Evolutionary conservation across 2,329 filamentous ascomycete genomes (phyloP), one percentile per base, ranked within the genome.

Genomic region (Arachnopeziza araneosa): DNA sequence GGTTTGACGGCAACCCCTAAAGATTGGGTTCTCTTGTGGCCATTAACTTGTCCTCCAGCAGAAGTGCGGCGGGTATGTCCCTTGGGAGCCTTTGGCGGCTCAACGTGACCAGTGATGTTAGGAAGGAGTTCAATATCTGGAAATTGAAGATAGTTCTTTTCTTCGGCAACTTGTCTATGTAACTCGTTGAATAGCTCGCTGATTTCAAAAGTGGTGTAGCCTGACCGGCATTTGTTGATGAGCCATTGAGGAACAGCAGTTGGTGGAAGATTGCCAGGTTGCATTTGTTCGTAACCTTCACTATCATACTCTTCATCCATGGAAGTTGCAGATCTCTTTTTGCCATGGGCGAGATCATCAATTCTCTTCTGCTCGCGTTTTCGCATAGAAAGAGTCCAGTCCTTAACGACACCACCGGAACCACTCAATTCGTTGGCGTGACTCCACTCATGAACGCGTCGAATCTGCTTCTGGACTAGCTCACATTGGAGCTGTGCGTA

Each of bases 361-460:
- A 85, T 74, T 4, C 85, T 80, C 66, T 81, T 78, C 68, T 84
- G 78, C 69, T 89, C 86, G 17, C 87, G 82, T 74, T 87, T 87
- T 52, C 86, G 80, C 54, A 87, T 78, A 6, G 79, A 80, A 7
- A 91, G 73, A 1, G 82, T 79, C 83, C 88, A 91, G 65, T 78
- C 77, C 24, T 76, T 73, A 3, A 88, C 79, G 1, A 82, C 75
- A 0, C 79, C 80, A 1, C 73, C 67, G 21, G 68, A 61, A 0
- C 72, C 74, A 0, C 63, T 67, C 14, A 64, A 68, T 48, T 73
- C 67, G 61, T 86, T 84, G 2, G 74, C 68, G 32, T 81, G 75
- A 61, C 80, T 84, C 88, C 88, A 91, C 0, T 75, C 73, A 63
- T 87, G 79, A 54, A 92, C 81, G 0, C 83, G 79, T 10, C 78